Conservation (phyloP, 1,139 yeast species). For the Debaryomycetaceae sp. region DNA sequence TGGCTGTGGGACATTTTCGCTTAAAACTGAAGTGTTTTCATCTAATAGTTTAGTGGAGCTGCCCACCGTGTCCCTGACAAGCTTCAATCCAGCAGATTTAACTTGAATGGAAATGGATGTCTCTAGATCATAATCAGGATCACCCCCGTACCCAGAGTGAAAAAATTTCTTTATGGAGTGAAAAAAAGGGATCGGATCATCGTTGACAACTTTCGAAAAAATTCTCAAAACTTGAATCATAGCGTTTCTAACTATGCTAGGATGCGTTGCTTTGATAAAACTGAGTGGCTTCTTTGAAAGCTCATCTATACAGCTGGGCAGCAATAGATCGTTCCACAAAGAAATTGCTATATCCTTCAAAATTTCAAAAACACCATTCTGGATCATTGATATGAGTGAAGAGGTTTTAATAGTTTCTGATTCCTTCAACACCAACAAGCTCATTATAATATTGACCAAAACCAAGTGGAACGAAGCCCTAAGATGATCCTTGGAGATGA, state of each 20-base stretch:
- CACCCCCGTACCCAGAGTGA: constrained; percentile 19
- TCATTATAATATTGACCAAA: constrained; percentile 26
- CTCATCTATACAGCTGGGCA: background rate
- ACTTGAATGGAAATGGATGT: constrained; percentile 40
- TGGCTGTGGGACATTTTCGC: constrained; percentile 21
- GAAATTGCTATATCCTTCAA: constrained; percentile 21
- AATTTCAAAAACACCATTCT: constrained; percentile 39
- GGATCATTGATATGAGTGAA: constrained; percentile 46
- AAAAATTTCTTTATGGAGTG: constrained; percentile 26
- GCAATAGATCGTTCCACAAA: constrained; percentile 14
- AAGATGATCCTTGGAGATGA: constrained; percentile 16
- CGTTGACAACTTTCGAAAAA: constrained; percentile 35
- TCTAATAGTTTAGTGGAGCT: constrained; percentile 10
- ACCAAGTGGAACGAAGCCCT: constrained; percentile 27
- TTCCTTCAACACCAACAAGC: constrained; percentile 26
- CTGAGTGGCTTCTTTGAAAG: background rate
- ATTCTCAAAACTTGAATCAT: constrained; percentile 40
- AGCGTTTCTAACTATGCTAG: constrained; percentile 36
- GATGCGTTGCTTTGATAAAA: background rate
- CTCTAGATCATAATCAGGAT: constrained; percentile 18
- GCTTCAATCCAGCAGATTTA: constrained; percentile 34
- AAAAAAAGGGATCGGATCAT: constrained; percentile 19
- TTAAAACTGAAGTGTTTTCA: constrained; percentile 8
- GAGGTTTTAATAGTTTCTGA: constrained; percentile 38
- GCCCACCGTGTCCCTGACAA: constrained; percentile 29